Percentiles rank a stretch among this genome's conserved stretches.
phyloP scores from a whole-genome alignment of 495 filamentous ascomycete species.

The Daldinia grandis region DNA sequence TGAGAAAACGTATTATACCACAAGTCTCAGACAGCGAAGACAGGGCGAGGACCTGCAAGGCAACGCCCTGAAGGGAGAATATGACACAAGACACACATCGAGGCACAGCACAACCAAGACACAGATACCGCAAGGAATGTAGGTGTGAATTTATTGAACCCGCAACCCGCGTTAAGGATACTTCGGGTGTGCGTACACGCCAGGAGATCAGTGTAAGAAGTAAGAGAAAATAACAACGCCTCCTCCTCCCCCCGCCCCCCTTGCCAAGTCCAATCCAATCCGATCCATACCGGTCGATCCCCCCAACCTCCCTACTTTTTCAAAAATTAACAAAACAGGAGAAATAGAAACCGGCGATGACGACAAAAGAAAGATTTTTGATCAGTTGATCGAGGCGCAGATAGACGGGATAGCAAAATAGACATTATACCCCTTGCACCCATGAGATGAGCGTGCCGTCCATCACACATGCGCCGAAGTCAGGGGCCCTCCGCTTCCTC shows the following conservation, averaged over 20 bases:
- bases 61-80: neutral
- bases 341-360: conserved; percentile 1
- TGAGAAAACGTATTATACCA: neutral
- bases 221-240: conserved; percentile 1
- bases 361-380: conserved; percentile 9
- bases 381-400: neutral
- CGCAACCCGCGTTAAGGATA: neutral
- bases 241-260: too few relatives aligned
- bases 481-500: too few relatives aligned
- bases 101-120: neutral
- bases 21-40: neutral
- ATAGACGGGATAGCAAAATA: neutral
- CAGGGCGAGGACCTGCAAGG: neutral
- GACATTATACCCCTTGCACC: conserved; percentile 1
- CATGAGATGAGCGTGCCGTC: neutral
- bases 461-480: too few relatives aligned
- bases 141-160: neutral
- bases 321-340: conserved; percentile 22
- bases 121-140: neutral
- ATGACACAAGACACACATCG: neutral
- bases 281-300: neutral
- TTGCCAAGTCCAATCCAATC: conserved; percentile 1
- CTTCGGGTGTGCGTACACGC: conserved; percentile 1
- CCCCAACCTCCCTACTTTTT: neutral
- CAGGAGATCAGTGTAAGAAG: neutral